Evolutionary conservation across 1,139 yeast species (phyloP).

Genomic region (Hansenula anomala): DNA sequence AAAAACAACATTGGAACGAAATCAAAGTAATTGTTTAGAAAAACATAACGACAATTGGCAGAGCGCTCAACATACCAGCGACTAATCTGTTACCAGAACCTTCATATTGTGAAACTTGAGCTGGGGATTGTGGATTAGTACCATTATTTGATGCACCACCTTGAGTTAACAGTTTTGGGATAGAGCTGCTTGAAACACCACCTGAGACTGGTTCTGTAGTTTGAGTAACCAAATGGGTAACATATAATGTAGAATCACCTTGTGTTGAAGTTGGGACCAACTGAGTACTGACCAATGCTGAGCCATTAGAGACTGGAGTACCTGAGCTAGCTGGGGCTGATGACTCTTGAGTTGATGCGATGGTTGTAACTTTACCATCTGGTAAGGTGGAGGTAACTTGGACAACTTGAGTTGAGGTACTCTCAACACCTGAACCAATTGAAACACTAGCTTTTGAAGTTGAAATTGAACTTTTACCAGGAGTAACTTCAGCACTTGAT

Average conservation of each 20-base stretch:
- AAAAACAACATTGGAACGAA: no score
- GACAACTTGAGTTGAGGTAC: background rate
- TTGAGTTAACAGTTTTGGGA: background rate
- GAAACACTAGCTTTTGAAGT: no score
- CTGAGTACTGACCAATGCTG: background rate
- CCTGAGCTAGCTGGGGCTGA: background rate
- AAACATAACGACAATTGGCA: constrained; percentile 1
- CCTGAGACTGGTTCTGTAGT: background rate
- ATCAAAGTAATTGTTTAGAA: background rate
- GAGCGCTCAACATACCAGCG: background rate
- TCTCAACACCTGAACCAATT: background rate
- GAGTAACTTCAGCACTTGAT: background rate
- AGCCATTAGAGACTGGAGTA: background rate
- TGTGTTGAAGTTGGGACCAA: constrained; percentile 1
- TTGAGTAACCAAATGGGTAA: background rate
- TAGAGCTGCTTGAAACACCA: background rate
- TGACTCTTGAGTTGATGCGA: background rate
- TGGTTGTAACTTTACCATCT: background rate
- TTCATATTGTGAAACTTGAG: constrained; percentile 1
- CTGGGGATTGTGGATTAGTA: background rate
- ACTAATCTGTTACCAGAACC: constrained; percentile 1
- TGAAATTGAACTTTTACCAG: background rate
- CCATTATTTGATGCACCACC: background rate
- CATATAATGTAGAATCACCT: background rate
- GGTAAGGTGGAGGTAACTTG: constrained; percentile 1